Evolutionary conservation across 2,329 filamentous ascomycete species (phyloP).

Genomic region (Penicillium aurantiogriseum): DNA sequence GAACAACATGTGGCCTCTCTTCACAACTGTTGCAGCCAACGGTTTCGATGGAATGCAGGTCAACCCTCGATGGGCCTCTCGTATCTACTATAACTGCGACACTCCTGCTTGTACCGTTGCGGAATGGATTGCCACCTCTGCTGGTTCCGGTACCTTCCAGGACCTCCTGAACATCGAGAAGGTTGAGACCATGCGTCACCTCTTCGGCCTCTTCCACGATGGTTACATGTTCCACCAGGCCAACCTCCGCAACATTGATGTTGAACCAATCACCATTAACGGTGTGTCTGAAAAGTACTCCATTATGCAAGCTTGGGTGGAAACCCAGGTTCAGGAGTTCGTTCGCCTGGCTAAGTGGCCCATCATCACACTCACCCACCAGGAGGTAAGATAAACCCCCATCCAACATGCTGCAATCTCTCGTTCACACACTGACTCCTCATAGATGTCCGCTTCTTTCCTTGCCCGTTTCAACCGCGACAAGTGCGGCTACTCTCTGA

Average conservation of each 20-base stretch:
- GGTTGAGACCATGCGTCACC: constrained; percentile 55
- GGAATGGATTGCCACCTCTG: constrained; percentile 62
- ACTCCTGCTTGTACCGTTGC: constrained; percentile 55
- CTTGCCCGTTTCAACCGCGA: constrained; percentile 55
- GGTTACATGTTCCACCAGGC: constrained; percentile 66
- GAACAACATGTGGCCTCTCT: constrained; percentile 57
- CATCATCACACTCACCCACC: constrained; percentile 56
- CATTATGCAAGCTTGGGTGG: constrained; percentile 58
- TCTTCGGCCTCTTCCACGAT: constrained; percentile 57
- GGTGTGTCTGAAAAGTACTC: constrained; percentile 49
- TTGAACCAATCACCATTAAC: constrained; percentile 50
- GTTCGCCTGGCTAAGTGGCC: constrained; percentile 55
- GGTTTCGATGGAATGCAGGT: constrained; percentile 58
- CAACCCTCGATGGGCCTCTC: constrained; percentile 60
- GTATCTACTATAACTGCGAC: constrained; percentile 66
- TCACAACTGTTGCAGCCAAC: constrained; percentile 51
- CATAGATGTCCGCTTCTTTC: constrained; percentile 50
- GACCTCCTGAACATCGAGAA: constrained; percentile 54
- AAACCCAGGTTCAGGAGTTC: constrained; percentile 55
- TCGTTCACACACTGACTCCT: neutral
- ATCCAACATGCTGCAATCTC: neutral
- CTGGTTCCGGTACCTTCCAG: constrained; percentile 53
- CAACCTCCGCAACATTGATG: constrained; percentile 55
- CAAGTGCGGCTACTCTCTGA: constrained; percentile 51
- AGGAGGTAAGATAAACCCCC: constrained; percentile 43